These are phyloP conservation scores for Conticribra guillardii DNA, from an alignment of 108 stramenopile genomes.

Conservation along the genomic window DNA sequence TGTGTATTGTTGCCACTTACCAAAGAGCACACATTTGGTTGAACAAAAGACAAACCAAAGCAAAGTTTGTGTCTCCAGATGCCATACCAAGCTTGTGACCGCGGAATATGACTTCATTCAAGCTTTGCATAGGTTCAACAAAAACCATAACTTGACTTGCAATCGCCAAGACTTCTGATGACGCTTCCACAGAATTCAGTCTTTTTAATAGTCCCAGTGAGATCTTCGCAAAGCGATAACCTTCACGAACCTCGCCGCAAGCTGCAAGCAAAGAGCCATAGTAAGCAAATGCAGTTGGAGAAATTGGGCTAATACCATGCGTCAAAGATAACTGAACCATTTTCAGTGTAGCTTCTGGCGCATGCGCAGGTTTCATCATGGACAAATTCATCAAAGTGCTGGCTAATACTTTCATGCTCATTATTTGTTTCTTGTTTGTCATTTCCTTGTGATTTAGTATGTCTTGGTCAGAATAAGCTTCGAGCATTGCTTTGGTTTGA, in stretches of 20 bases:
- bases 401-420: constrained; percentile 22
- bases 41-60: no score
- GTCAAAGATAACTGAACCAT: constrained; percentile 2
- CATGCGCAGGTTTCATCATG: neutral
- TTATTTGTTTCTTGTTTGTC: constrained; percentile 6
- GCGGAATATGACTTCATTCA: neutral
- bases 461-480: neutral
- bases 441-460: constrained; percentile 9
- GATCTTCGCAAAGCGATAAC: constrained; percentile 17
- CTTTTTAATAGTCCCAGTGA: constrained; percentile 13
- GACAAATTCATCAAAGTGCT: neutral
- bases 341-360: constrained; percentile 6
- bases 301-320: constrained; percentile 25
- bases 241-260: constrained; percentile 6
- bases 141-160: neutral
- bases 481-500: neutral
- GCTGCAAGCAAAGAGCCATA: constrained; percentile 12
- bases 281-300: constrained; percentile 19
- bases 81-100: constrained; percentile 1
- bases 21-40: no score
- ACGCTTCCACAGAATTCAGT: neutral
- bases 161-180: constrained; percentile 1
- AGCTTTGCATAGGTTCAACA: constrained; percentile 19
- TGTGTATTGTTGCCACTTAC: no score
- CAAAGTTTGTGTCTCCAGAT: constrained; percentile 13